These are phyloP conservation scores for Phylloporus sp. DNA, from an alignment of 768 basidiomycete genomes.

Conservation along the genomic window DNA sequence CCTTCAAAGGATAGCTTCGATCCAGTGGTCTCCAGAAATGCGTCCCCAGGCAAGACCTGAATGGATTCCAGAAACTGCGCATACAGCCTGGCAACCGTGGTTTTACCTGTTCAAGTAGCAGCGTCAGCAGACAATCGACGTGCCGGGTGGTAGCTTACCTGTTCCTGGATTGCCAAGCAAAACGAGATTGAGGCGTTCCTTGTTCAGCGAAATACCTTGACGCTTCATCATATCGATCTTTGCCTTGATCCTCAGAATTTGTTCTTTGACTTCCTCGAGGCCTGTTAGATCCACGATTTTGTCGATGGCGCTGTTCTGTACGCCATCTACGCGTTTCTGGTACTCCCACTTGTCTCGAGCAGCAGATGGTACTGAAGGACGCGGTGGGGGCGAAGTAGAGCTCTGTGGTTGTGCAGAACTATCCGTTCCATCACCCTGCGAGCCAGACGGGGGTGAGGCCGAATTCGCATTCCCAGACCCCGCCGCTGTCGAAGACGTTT, in stretches of 20 bases:
- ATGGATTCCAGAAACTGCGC: conserved; percentile 57
- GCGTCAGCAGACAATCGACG: neutral
- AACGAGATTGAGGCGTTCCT: conserved; percentile 56
- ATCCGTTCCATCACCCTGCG: neutral
- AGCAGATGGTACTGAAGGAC: conserved; percentile 9
- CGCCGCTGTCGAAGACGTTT: neutral
- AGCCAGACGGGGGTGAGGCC: neutral
- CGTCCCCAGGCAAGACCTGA: conserved; percentile 45
- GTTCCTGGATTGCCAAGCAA: conserved; percentile 71
- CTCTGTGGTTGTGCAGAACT: neutral
- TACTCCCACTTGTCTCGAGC: conserved; percentile 15
- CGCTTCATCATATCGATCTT: conserved; percentile 45
- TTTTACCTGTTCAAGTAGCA: conserved; percentile 5
- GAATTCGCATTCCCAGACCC: neutral
- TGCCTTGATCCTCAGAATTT: conserved; percentile 52
- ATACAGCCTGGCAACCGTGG: conserved; percentile 46
- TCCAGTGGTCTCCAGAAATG: conserved; percentile 61
- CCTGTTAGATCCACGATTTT: conserved; percentile 63
- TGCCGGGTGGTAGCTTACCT: conserved; percentile 54
- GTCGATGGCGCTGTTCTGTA: conserved; percentile 49
- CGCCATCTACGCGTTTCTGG: conserved; percentile 49
- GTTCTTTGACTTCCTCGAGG: conserved; percentile 56
- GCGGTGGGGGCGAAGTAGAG: neutral
- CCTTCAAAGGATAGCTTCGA: conserved; percentile 55
- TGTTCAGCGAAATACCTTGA: conserved; percentile 44